Base-by-base conservation (phyloP, 2,329 filamentous ascomycete species). In the Chrysoporthe deuterocubensis region DNA sequence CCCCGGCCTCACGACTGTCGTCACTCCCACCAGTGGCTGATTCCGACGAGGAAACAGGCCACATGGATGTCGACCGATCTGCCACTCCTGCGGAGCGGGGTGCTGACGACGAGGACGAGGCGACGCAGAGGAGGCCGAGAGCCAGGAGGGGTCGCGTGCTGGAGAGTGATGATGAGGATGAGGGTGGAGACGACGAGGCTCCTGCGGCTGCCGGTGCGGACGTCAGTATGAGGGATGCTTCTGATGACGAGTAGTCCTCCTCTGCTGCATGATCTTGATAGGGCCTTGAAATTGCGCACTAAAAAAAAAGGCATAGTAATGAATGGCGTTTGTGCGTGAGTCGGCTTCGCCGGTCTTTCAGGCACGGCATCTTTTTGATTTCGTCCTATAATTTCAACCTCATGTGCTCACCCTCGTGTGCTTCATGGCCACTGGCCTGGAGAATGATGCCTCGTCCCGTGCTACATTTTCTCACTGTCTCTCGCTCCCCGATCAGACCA, bases 91-190 rank as follows among this genome's bases (percentile, higher is more conserved):
- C 34, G 40, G 71, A 68, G 0, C 71, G 68, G 1, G 73, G 72
- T 62, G 84, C 86, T 7, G 85, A 83, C 0, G 83, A 85, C 1
- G 83, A 87, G 1, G 85, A 85, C 2, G 84, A 84, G 46, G 79
- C 78, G 26, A 76, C 78, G 64, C 74, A 74, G 58, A 73, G 71
- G 67, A 80, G 80, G 64, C 78, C 79, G 70, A 78, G 85, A 65
- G 77, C 81, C 21, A 79, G 85, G 46, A 80, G 85, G 56, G 84
- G 83, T 26, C 79, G 84, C 46, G 83, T 87, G 40, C 75, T 87
- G 64, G 80, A 81, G 50, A 84, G 87, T 64, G 85, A 83, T 62
- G 85, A 87, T 61, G 85, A 87, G 61, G 85, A 85, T 7, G 84
- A 85, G 4, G 78, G 75, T 37, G 78, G 69, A n/a, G 71, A 68